Evolutionary conservation across 495 filamentous ascomycete species (phyloP).

Genomic region (Penicillium desertorum): DNA sequence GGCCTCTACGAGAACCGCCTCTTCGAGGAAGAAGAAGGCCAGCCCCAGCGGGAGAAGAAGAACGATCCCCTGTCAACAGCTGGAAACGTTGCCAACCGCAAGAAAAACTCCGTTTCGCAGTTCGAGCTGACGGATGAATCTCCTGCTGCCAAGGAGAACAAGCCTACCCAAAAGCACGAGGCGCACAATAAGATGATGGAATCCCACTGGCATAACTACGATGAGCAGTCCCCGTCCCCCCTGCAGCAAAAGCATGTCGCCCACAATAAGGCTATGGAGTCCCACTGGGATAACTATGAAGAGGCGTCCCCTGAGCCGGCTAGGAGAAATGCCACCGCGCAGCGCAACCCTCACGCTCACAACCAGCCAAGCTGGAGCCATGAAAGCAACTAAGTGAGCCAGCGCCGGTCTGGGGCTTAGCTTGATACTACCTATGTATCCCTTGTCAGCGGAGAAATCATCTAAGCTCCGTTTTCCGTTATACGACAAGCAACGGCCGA

Average conservation of each 20-base stretch:
- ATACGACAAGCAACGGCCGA: slow-evolving; percentile 30
- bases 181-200: slow-evolving; percentile 59
- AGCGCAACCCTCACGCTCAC: slow-evolving; percentile 19
- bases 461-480: slow-evolving; percentile 29
- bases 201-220: slow-evolving; percentile 61
- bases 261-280: slow-evolving; percentile 60
- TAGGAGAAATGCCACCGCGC: slow-evolving; percentile 23
- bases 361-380: slow-evolving; percentile 33
- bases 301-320: slow-evolving; percentile 33
- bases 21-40: slow-evolving; percentile 52
- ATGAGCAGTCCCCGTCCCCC: slow-evolving; percentile 40
- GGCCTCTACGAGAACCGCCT: slow-evolving; percentile 76
- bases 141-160: slow-evolving; percentile 53
- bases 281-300: slow-evolving; percentile 64
- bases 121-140: slow-evolving; percentile 67
- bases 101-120: slow-evolving; percentile 71
- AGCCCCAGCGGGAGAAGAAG: slow-evolving; percentile 31
- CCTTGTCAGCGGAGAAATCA: slow-evolving; percentile 7
- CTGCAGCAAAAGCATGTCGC: slow-evolving; percentile 35
- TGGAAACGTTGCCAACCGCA: slow-evolving; percentile 64
- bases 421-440: neutral
- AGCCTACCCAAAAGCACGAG: slow-evolving; percentile 41
- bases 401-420: neutral
- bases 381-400: slow-evolving; percentile 17
- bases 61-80: slow-evolving; percentile 54